Conservation (phyloP, 129 eudicot genomes). For the Mikania micrantha region DNA sequence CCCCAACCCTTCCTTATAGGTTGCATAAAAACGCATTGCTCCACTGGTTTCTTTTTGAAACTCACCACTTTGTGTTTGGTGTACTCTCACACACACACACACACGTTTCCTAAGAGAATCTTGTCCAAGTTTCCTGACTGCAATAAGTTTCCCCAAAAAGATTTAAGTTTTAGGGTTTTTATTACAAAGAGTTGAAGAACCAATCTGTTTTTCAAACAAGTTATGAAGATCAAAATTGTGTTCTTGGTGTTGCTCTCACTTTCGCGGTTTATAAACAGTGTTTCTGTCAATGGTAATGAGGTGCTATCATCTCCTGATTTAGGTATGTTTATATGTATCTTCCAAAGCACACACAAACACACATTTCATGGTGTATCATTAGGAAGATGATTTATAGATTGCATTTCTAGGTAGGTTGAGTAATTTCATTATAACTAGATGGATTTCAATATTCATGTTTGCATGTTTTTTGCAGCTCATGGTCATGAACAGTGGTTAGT, state of each 20-base stretch:
- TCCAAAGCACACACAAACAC: neutral
- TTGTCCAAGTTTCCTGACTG: constrained; percentile 22
- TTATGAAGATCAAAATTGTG: constrained; percentile 16
- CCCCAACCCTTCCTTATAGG: too few relatives aligned
- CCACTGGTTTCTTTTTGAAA: constrained; percentile 43
- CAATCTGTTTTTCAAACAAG: constrained; percentile 3
- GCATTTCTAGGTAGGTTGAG: neutral
- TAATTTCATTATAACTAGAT: neutral
- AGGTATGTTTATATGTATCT: constrained; percentile 13
- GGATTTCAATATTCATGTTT: neutral
- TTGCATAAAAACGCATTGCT: constrained; percentile 16
- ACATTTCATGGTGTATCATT: constrained; percentile 6
- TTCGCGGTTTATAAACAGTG: constrained; percentile 3
- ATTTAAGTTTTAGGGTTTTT: constrained; percentile 3
- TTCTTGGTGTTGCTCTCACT: constrained; percentile 21
- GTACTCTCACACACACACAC: constrained; percentile 23
- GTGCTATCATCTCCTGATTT: constrained; percentile 18
- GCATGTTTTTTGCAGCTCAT: constrained; percentile 18
- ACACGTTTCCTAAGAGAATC: neutral
- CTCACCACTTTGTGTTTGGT: constrained; percentile 55
- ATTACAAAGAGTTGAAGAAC: neutral
- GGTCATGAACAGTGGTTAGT: neutral
- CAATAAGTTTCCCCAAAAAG: constrained; percentile 16
- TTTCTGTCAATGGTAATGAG: constrained; percentile 17
- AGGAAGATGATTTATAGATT: neutral